A percentile compares a stretch with the other conserved stretches of the same genome.
Evolutionary conservation across 2,329 filamentous ascomycete genomes (phyloP).

Genomic region (Fusarium chuoi): DNA sequence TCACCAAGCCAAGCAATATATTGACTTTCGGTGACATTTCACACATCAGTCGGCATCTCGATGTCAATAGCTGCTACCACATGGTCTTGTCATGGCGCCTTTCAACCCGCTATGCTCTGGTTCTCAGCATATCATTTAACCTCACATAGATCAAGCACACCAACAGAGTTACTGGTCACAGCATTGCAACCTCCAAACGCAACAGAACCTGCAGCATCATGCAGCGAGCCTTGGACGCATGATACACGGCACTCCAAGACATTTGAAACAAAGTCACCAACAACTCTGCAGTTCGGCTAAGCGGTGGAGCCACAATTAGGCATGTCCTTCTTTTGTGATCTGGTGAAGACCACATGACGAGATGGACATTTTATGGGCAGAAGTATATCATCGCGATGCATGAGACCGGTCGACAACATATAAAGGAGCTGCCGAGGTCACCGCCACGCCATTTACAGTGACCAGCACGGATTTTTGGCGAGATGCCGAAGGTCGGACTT

Average conservation of each 20-base stretch:
- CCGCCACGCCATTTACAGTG: background rate
- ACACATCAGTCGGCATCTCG: background rate
- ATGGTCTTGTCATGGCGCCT: background rate
- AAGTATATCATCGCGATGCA: background rate
- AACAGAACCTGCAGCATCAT: background rate
- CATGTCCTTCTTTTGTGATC: background rate
- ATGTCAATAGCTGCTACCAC: background rate
- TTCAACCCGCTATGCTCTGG: too few species aligned
- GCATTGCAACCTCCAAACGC: background rate
- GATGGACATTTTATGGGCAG: background rate
- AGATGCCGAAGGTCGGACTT: background rate
- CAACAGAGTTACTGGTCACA: background rate
- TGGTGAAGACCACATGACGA: slow-evolving; percentile 9
- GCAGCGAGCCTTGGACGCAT: slow-evolving; percentile 12
- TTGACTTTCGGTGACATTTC: background rate
- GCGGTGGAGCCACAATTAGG: slow-evolving; percentile 10
- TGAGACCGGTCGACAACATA: background rate
- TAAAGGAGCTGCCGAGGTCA: background rate
- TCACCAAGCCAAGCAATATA: background rate
- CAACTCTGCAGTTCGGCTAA: slow-evolving; percentile 20
- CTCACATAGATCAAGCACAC: background rate
- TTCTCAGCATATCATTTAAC: background rate
- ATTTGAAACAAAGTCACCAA: background rate
- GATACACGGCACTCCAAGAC: slow-evolving; percentile 18
- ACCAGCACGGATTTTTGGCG: background rate